Base-by-base conservation (phyloP, 2,329 filamentous ascomycete species). In the Thielaviopsis populi region DNA sequence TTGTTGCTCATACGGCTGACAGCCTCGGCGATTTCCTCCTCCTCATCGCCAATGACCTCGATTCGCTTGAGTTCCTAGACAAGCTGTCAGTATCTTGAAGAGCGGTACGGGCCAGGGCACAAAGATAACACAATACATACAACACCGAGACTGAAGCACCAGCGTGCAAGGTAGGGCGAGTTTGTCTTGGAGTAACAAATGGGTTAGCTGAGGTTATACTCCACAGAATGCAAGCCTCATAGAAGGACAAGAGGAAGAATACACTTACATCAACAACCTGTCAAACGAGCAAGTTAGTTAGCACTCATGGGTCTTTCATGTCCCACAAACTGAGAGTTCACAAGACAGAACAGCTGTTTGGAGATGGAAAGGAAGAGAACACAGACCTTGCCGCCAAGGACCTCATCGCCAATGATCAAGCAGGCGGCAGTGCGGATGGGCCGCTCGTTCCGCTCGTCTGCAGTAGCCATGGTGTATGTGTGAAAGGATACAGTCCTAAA, bases 351-450 rank as follows among this genome's bases (percentile, higher is more conserved):
- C 33, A 48, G 41, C 33, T 46, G 59, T 17, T 27, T 5, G 59
- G 10, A n/a, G 22, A 11, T 33, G n/a, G 11, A 22, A 10, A 43
- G 24, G 19, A 22, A 30, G 5, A 27, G 11, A 22, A 40, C 10
- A 61, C 77, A 68, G 73, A 90, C 91, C 86, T 97, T 97, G 70
- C 94, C 92, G 24, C 91, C 91, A 3, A 97, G 79, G 4, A 97
- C 91, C 74, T 96, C 92, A 75, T 97, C 92, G n/a, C 92, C 92
- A 70, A 99, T 97, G 66, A 99, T 91, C 68, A 97, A 76, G 74
- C 90, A 95, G 64, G 88, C 92, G 11, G 92, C 94, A 58, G 91
- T 96, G 72, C 90, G 85, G 69, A 97, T 95, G 66, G 81, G 84
- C 71, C 85, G 79, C 69, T 80, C 77, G 70, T 80, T 80, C 68